Evolutionary conservation across 176 grass and related monocot species (phyloP).

Genomic region (Rhynchospora tenuis): DNA sequence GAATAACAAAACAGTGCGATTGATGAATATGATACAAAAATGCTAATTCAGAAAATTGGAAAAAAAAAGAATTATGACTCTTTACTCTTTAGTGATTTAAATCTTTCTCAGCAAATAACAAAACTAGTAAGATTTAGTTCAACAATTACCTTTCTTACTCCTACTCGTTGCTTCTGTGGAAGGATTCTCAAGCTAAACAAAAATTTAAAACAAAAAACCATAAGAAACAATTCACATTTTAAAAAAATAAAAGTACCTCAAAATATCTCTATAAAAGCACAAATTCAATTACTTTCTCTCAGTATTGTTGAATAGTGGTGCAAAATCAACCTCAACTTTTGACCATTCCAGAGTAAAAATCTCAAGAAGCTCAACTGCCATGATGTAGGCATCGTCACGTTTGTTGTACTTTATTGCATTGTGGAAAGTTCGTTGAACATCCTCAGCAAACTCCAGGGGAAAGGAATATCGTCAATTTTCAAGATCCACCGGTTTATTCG

Average conservation of each 20-base stretch:
- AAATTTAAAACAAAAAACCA: not conserved
- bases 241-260: not conserved
- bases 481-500: slow-evolving; percentile 26
- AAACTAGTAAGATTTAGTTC: not conserved
- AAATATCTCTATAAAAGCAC: not conserved
- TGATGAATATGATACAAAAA: not conserved
- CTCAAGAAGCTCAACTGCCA: slow-evolving; percentile 21
- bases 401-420: slow-evolving; percentile 24
- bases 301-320: not conserved
- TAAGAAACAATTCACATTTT: not conserved
- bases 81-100: not conserved
- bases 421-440: slow-evolving; percentile 10
- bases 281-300: not conserved
- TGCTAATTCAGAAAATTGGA: not conserved
- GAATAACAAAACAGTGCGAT: not conserved
- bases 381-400: slow-evolving; percentile 8
- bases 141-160: not conserved
- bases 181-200: not conserved
- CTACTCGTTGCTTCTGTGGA: not conserved
- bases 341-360: slow-evolving; percentile 20
- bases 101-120: not conserved
- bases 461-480: not conserved
- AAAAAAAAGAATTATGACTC: not conserved
- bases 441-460: slow-evolving; percentile 19
- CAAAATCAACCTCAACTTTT: slow-evolving; percentile 12